Conservation (phyloP, 2,329 filamentous ascomycete species). For the Falciphora oryzae region DNA sequence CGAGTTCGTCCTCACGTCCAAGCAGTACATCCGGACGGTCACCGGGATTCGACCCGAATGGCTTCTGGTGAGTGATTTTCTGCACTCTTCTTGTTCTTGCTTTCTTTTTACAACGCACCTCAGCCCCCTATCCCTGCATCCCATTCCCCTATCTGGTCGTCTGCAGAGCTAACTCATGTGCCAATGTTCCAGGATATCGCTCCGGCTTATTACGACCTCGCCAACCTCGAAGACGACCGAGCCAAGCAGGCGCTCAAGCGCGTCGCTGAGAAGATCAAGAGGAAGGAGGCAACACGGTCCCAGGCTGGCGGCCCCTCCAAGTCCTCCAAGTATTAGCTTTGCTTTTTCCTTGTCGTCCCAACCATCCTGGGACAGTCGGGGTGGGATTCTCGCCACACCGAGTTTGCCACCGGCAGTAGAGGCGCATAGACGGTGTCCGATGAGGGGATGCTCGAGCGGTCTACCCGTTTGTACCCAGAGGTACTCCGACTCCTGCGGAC, state of each 20-base stretch:
- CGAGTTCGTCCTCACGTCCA: conserved; percentile 94
- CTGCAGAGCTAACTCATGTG: conserved; percentile 24
- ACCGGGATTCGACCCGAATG: conserved; percentile 91
- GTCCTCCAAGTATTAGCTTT: not conserved
- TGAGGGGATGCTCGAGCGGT: not conserved
- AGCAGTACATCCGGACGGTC: conserved; percentile 95
- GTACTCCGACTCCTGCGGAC: not conserved
- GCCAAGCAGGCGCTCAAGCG: conserved; percentile 63
- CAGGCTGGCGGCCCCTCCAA: not conserved
- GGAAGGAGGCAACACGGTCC: conserved; percentile 40
- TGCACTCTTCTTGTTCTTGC: not conserved
- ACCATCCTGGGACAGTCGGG: no score
- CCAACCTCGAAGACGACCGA: conserved; percentile 70
- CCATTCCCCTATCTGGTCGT: not conserved
- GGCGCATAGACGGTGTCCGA: not conserved
- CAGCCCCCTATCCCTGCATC: not conserved
- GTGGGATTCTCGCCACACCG: not conserved
- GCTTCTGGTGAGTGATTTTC: conserved; percentile 62
- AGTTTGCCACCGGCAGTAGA: not conserved
- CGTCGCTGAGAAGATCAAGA: conserved; percentile 53
- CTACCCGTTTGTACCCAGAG: not conserved
- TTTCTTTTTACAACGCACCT: not conserved
- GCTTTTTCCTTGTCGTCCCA: not conserved
- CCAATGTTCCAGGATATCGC: conserved; percentile 70
- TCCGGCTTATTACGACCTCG: conserved; percentile 84